phyloP scores from a whole-genome alignment of 2,329 filamentous ascomycete genomes.

The Cladorrhinum sp. region DNA sequence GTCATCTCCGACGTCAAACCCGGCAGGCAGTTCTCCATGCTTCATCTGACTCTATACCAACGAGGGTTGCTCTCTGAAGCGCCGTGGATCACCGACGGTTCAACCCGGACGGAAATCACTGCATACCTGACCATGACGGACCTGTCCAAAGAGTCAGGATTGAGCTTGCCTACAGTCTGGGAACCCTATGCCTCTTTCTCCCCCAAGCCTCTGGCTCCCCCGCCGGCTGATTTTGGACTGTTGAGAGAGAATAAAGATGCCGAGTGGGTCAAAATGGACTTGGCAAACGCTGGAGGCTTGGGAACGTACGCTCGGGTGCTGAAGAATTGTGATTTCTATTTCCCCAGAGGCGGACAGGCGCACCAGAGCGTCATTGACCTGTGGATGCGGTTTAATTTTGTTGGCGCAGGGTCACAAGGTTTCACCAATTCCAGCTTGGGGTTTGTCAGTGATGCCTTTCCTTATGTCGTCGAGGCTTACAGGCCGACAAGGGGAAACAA shows the following conservation, averaged over 20 bases:
- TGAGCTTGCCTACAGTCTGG: constrained; percentile 30
- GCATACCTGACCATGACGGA: constrained; percentile 41
- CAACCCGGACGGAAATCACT: constrained; percentile 33
- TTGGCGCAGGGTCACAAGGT: constrained; percentile 45
- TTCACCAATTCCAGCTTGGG: constrained; percentile 65
- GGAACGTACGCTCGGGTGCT: constrained; percentile 28
- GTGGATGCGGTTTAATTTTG: constrained; percentile 62
- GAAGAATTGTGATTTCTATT: constrained; percentile 34
- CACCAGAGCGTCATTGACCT: constrained; percentile 50
- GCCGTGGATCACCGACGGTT: constrained; percentile 35
- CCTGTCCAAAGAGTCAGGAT: constrained; percentile 33
- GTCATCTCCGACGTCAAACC: constrained; percentile 41
- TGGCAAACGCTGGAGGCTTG: constrained; percentile 1
- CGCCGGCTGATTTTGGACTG: constrained; percentile 26
- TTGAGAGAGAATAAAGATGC: constrained; percentile 28
- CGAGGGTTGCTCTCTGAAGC: constrained; percentile 31
- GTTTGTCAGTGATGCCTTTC: constrained; percentile 67
- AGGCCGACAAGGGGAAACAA: constrained; percentile 29
- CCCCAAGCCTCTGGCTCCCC: constrained; percentile 15
- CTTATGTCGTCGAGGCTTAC: constrained; percentile 59
- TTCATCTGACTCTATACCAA: constrained; percentile 44
- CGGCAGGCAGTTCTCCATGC: constrained; percentile 40
- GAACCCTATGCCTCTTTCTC: constrained; percentile 12
- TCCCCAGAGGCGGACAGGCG: constrained; percentile 21
- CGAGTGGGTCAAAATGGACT: constrained; percentile 29